These are phyloP conservation scores for Chloromonas sp. DNA, from an alignment of 163 green algal species.

Conservation along the genomic window DNA sequence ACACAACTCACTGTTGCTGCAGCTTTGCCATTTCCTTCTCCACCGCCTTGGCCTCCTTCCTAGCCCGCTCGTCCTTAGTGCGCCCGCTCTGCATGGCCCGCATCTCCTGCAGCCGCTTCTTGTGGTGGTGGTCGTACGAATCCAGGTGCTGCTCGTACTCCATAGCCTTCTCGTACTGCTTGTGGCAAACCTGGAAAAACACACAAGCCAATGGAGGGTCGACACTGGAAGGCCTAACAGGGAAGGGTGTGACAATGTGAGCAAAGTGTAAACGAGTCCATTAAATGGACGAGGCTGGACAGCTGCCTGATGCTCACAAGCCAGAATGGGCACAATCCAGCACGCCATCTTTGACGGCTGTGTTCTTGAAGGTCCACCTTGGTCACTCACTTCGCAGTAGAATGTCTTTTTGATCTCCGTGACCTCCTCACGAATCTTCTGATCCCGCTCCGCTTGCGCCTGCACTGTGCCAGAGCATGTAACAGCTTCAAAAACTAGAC, in stretches of 20 bases:
- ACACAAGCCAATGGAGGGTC: not conserved
- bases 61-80: slow-evolving; percentile 40
- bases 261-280: too few species aligned
- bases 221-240: too few species aligned
- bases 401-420: slow-evolving; percentile 61
- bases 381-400: slow-evolving; percentile 57
- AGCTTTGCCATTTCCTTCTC: slow-evolving; percentile 60
- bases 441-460: slow-evolving; percentile 43
- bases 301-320: too few species aligned
- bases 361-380: too few species aligned
- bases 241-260: too few species aligned
- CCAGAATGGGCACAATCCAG: too few species aligned
- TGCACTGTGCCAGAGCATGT: slow-evolving; percentile 11
- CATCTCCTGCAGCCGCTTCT: slow-evolving; percentile 72
- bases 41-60: slow-evolving; percentile 43
- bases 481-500: too few species aligned
- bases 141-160: slow-evolving; percentile 81
- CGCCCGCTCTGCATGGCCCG: slow-evolving; percentile 44
- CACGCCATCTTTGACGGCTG: too few species aligned
- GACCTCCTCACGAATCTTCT: slow-evolving; percentile 62
- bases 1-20: slow-evolving; percentile 53
- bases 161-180: slow-evolving; percentile 75
- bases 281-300: too few species aligned
- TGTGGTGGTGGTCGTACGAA: slow-evolving; percentile 87
- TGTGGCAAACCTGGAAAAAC: slow-evolving; percentile 65